Base-by-base conservation (phyloP, 768 basidiomycete species). In the Boletus rubropictus region DNA sequence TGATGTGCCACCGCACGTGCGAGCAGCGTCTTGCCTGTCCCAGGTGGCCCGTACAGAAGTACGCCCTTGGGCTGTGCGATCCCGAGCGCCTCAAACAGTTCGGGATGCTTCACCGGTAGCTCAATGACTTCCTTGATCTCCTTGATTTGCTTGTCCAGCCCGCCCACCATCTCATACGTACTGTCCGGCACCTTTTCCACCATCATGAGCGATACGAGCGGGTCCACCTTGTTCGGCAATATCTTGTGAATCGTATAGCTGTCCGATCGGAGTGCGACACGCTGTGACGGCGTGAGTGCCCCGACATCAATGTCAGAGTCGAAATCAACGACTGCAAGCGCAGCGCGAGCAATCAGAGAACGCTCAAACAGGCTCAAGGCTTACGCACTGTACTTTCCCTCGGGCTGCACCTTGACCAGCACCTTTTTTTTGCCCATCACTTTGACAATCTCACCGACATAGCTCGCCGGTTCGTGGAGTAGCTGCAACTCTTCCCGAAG, bases 361-460 rank as follows among this genome's bases (percentile, higher is more conserved):
- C 18, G 1, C 4, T 0, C 3, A 28, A 28, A 21, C 2, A 18
- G 5, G 1, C 0, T 15, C 14, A n/a, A n/a, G n/a, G n/a, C 8
- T 31, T 18, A 78, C 89, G 60, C 54, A 97, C 94, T 95, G 72
- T 97, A 97, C 81, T 97, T 97, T 43, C 95, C 96, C 72, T 99
- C 94, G 0, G 94, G 95, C 65, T 97, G 94, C 5, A 98, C 92
- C 66, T 99, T 97, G 52, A 99, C 94, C 34, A 98, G 71, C 12
- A 98, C 94, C 69, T 96, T 97, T 68, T 84, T 98, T 85, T 97
- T 97, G 46, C 94, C 92, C 96, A 98, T 99, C 6, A 96, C 86
- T 70, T 95, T 98, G 56, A 97, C 86, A 11, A 98, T 83, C 69
- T 98, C 96, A 7, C 96, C 96, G 4, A 99, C 94, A 70, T 98